phyloP scores from a whole-genome alignment of 805 yeast genomes.

The Pichia paraexigua region DNA sequence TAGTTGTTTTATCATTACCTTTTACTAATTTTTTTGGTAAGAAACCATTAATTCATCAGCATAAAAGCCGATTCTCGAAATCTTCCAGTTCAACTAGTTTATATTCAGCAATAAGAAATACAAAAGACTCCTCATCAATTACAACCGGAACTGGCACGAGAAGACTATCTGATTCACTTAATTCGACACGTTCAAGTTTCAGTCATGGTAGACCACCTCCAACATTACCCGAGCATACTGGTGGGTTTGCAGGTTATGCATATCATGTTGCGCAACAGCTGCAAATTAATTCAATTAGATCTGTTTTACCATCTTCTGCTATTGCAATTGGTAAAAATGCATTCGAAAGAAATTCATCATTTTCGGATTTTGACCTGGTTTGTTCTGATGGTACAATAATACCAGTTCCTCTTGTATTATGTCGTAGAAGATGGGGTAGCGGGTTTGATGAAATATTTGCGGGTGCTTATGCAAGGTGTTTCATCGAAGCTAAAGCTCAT shows the following conservation, averaged over 20 bases:
- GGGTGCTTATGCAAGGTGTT: constrained; percentile 56
- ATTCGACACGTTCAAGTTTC: not conserved
- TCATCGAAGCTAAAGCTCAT: constrained; percentile 21
- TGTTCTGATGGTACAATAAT: constrained; percentile 64
- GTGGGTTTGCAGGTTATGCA: constrained; percentile 61
- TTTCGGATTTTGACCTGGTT: constrained; percentile 66
- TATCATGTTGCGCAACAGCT: constrained; percentile 68
- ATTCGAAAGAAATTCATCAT: constrained; percentile 52
- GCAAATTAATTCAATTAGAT: constrained; percentile 55
- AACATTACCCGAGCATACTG: constrained; percentile 6
- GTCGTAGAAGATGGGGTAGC: constrained; percentile 72
- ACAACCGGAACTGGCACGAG: not conserved
- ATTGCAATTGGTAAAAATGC: constrained; percentile 72
- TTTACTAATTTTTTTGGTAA: constrained; percentile 38
- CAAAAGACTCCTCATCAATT: not conserved
- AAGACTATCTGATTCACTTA: not conserved
- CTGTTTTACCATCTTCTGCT: constrained; percentile 71
- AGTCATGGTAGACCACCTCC: not conserved
- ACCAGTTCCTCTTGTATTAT: constrained; percentile 50
- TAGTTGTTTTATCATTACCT: constrained; percentile 45
- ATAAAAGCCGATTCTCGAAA: not conserved
- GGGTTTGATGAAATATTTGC: constrained; percentile 57
- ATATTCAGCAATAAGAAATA: not conserved
- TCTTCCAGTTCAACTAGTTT: not conserved
- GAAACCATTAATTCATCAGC: not conserved